Evolutionary conservation across 768 basidiomycete species (phyloP), one percentile per base, ranked within the genome.

Genomic region (Trametes cinnabarina): DNA sequence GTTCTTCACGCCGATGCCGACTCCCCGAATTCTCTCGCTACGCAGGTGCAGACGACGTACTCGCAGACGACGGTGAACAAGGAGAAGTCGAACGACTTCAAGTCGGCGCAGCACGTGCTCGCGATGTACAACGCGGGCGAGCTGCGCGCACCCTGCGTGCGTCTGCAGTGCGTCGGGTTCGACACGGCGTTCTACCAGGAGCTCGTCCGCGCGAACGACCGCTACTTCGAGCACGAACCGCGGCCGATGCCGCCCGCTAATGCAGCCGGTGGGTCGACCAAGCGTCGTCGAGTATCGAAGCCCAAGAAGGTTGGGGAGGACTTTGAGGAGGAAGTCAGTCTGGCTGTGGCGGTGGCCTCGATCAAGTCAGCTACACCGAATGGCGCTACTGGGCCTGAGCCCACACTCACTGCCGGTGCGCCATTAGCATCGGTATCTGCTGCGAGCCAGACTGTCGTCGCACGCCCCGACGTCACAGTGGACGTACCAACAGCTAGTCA

Each of bases 121-220:
- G 62, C 64, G n/a, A 73, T 74, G n/a, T 84, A 83, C 66, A 71
- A 79, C 48, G 55, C 61, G 15, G 81, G 81, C 17, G 61, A 72
- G 50, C 69, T 78, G 19, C 65, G 61, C 11, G 79, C 79, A 10
- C 81, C 81, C 5, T 83, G 82, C 61, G 78, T 82, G 43, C 72
- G 72, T 43, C 68, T 84, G 30, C 71, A 74, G 51, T 82, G 76
- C 62, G 65, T 78, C 20, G 72, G 69, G 34, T 83, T 79, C 65
- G 75, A 81, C 61, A 67, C 74, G 14, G 67, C 66, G 26, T 71
- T 84, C 39, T 63, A 58, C 39, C 51, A 52, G 17, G 62, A 63
- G n/a, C 61, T 65, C 34, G 57, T 65, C 10, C 35, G 35, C 14
- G 62, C 61, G 23, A 63, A 59, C 32, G 51, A 49, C 47, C 52